phyloP scores from a whole-genome alignment of 345 rosid genomes.

The Moringa oleifera region DNA sequence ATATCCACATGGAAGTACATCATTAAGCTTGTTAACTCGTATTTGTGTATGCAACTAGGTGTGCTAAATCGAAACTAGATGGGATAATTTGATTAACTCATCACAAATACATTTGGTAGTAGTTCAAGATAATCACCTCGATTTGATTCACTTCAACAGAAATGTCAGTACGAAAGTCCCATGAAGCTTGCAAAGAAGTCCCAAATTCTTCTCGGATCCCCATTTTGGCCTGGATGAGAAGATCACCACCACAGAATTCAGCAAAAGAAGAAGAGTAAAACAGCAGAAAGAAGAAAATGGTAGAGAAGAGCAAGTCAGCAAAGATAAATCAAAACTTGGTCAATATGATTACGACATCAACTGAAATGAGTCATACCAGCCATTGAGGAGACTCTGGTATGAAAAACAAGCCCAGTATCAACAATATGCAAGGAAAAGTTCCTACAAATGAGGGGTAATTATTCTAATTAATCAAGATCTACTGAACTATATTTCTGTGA shows the following conservation, averaged over 20 bases:
- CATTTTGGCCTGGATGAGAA: conserved; percentile 77
- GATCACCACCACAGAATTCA: neutral
- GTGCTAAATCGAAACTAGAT: conserved; percentile 4
- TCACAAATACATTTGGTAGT: neutral
- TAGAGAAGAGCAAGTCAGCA: neutral
- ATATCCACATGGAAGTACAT: conserved; percentile 3
- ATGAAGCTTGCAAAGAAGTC: conserved; percentile 88
- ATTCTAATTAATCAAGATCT: too few species aligned
- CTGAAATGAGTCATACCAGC: conserved; percentile 43
- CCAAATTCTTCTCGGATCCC: conserved; percentile 90
- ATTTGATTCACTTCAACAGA: conserved; percentile 87
- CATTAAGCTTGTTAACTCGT: conserved; percentile 4
- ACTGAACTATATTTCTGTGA: neutral
- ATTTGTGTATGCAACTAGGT: neutral
- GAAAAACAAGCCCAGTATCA: conserved; percentile 75
- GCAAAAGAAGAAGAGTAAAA: conserved; percentile 2
- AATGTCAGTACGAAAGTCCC: conserved; percentile 90
- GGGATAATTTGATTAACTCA: neutral
- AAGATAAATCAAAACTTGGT: too few species aligned
- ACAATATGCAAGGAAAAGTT: conserved; percentile 48
- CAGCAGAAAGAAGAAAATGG: neutral
- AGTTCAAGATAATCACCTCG: conserved; percentile 52
- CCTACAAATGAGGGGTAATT: conserved; percentile 39
- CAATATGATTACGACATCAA: conserved; percentile 3
- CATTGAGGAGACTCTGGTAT: conserved; percentile 84